These are phyloP conservation scores for Venturia aucupariae DNA, from an alignment of 2,329 filamentous ascomycete species.

Conservation along the genomic window DNA sequence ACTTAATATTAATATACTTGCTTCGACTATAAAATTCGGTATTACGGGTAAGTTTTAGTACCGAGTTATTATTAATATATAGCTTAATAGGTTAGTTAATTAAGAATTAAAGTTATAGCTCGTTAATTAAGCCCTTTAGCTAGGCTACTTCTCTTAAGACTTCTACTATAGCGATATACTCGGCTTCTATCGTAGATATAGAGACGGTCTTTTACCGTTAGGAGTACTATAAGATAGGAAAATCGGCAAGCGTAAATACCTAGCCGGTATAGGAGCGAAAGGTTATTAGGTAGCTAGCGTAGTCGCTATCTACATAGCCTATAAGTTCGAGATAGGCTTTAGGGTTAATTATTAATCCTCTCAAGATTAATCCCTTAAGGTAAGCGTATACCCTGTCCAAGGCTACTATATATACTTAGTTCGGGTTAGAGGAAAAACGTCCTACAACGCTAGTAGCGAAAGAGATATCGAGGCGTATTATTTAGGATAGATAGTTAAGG, in stretches of 20 bases:
- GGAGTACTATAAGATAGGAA: conserved; percentile 19
- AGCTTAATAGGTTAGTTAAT: no score
- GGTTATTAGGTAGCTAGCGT: background rate
- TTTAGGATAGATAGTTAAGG: background rate
- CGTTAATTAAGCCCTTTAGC: conserved; percentile 1
- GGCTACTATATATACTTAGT: background rate
- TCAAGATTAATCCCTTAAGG: background rate
- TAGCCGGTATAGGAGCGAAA: conserved; percentile 19
- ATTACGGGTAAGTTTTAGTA: conserved; percentile 17
- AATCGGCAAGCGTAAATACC: conserved; percentile 19
- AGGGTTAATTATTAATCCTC: background rate
- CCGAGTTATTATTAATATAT: conserved; percentile 17
- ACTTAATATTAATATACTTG: conserved; percentile 17
- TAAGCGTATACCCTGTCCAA: background rate
- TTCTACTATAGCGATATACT: conserved; percentile 14
- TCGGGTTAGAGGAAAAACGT: background rate
- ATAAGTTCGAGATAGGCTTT: background rate
- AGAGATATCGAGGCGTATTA: background rate
- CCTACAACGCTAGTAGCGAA: background rate
- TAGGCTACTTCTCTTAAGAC: conserved; percentile 13
- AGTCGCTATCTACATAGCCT: conserved; percentile 4
- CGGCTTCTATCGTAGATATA: conserved; percentile 14
- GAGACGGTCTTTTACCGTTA: conserved; percentile 19
- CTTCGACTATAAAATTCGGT: conserved; percentile 16
- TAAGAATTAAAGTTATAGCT: conserved; percentile 1